phyloP scores from a whole-genome alignment of 352 stramenopile species.

The Globisporangium sylvaticum region DNA sequence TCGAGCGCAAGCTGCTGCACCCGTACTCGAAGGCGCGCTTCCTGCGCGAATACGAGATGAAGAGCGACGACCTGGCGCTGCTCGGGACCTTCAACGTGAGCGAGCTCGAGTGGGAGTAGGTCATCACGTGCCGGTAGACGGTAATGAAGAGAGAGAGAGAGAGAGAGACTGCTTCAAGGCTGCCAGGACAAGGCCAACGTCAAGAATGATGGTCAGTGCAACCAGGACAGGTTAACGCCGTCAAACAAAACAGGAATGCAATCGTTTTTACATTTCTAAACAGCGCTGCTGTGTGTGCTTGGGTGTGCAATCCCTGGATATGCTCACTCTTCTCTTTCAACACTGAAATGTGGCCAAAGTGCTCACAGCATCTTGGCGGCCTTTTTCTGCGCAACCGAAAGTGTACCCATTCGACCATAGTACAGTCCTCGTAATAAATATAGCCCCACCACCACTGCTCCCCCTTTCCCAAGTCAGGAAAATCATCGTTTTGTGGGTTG shows the following conservation, averaged over 20 bases:
- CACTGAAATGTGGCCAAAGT: not conserved
- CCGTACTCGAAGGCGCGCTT: constrained; percentile 47
- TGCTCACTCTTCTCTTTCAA: too few relatives aligned
- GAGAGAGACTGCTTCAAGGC: not conserved
- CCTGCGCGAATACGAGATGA: constrained; percentile 45
- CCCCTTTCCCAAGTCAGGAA: not conserved
- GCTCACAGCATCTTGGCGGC: not conserved
- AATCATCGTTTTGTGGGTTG: not conserved
- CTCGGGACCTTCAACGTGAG: constrained; percentile 41
- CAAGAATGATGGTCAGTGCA: too few relatives aligned
- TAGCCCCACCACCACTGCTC: not conserved
- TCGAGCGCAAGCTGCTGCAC: constrained; percentile 41
- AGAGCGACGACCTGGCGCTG: constrained; percentile 35
- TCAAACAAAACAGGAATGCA: too few relatives aligned
- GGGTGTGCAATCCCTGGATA: too few relatives aligned
- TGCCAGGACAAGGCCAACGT: too few relatives aligned
- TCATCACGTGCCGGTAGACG: constrained; percentile 41
- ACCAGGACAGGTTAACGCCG: too few relatives aligned
- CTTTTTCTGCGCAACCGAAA: not conserved
- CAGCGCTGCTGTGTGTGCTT: too few relatives aligned
- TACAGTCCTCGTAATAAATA: not conserved
- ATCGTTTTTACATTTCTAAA: too few relatives aligned
- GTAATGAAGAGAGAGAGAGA: not conserved
- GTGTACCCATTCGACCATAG: not conserved
- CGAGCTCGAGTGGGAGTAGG: constrained; percentile 45